Evolutionary conservation across 441 rosid genomes (phyloP), one percentile per base, ranked within the genome.

Genomic region (Croton setiger): DNA sequence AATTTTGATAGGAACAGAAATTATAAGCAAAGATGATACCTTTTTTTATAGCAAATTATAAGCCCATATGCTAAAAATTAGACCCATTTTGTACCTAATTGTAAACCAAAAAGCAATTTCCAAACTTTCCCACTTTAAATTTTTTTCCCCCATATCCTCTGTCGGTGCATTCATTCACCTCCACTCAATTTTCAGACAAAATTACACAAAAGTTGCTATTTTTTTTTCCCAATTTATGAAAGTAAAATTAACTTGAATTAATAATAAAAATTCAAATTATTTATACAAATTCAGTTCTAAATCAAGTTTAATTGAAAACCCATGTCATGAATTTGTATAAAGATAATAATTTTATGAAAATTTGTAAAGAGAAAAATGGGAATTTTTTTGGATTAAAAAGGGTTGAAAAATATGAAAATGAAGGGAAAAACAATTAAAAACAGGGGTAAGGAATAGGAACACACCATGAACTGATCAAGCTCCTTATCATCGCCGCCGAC

Each of bases 391-490:
- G 14, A 66, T 18, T 21, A 41, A 37, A 55, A 6, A 23, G 52
- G 27, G 9, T 18, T 12, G 20, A 36, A 37, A 10, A 21, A 33
- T 7, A 27, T 27, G 31, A 68, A 21, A 13, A 4, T 37, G 17
- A 48, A 47, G 39, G 52, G 12, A 54, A 18, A 65, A 3, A n/a
- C 45, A 18, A 7, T 5, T 1, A 18, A 27, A 14, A 47, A 8
- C 27, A 55, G 51, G 53, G 71, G 6, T 6, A 23, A 8, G 3
- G 1, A 41, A 72, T 56, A 3, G 31, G 31, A 43, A 43, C 72
- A 39, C 74, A 95, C 98, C 98, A 96, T 91, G 92, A 96, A 96
- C 78, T 92, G 98, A 81, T 92, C 97, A 65, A 96, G 97, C 79
- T 91, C 99, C 72, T 89, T 89, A 56, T 91, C 98, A 72, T 93